phyloP scores from a whole-genome alignment of 352 stramenopile species.

The Globisporangium parvum region DNA sequence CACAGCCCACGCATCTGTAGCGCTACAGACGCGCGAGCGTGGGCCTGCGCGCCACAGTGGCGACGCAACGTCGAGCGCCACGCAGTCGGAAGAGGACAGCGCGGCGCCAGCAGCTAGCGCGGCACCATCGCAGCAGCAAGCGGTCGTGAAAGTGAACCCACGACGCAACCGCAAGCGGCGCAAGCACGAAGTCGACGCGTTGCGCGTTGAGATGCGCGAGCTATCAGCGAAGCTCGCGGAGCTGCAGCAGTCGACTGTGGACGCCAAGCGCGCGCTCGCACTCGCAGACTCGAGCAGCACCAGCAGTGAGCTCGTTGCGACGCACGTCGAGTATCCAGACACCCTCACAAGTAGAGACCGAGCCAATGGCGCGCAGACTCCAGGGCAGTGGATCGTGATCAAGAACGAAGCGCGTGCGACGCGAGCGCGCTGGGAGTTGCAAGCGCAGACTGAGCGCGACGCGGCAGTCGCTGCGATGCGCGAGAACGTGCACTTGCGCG shows the following conservation, averaged over 20 bases:
- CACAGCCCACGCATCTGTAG: too few relatives aligned
- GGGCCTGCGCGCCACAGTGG: too few relatives aligned
- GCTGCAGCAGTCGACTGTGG: not conserved
- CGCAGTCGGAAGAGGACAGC: not conserved
- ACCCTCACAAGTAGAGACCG: too few relatives aligned
- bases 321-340: not conserved
- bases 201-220: slow-evolving; percentile 4
- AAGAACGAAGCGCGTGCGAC: not conserved
- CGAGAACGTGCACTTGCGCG: slow-evolving; percentile 27
- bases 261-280: not conserved
- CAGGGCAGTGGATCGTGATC: slow-evolving; percentile 1
- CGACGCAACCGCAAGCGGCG: too few relatives aligned
- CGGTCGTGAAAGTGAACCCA: not conserved
- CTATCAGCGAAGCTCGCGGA: not conserved
- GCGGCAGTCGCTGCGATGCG: slow-evolving; percentile 21
- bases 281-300: not conserved
- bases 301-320: not conserved
- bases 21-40: too few relatives aligned
- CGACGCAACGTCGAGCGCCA: too few relatives aligned
- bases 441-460: slow-evolving; percentile 23
- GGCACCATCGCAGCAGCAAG: too few relatives aligned
- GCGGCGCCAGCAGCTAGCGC: too few relatives aligned
- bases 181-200: not conserved
- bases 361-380: not conserved
- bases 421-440: slow-evolving; percentile 22